Evolutionary conservation across 163 green algal genomes (phyloP).

Genomic region (Prototheca stagnorum): DNA sequence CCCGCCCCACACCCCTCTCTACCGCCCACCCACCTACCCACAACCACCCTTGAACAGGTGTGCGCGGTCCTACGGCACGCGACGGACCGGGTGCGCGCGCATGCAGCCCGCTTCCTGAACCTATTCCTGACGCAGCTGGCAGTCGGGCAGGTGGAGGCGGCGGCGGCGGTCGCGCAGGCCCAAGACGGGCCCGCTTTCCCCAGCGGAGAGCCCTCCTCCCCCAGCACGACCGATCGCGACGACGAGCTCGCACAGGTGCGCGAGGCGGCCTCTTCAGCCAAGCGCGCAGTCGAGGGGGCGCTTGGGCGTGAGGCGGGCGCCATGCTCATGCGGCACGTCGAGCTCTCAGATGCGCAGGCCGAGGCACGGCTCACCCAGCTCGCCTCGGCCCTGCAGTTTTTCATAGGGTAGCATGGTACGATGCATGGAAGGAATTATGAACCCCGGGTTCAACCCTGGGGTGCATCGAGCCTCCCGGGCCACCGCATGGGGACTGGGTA

Average conservation of each 20-base stretch:
- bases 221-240: too few species aligned
- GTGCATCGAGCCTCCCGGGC: too few species aligned
- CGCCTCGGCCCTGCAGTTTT: conserved; percentile 7
- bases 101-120: conserved; percentile 12
- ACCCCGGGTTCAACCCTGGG: too few species aligned
- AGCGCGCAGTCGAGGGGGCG: neutral
- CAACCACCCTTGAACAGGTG: too few species aligned
- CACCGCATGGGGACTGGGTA: too few species aligned
- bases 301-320: conserved; percentile 10
- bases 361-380: conserved; percentile 12
- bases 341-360: conserved; percentile 3
- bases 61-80: conserved; percentile 2
- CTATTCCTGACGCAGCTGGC: conserved; percentile 11
- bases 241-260: too few species aligned
- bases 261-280: too few species aligned
- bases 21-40: too few species aligned
- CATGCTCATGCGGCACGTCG: conserved; percentile 8
- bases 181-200: too few species aligned
- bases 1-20: too few species aligned
- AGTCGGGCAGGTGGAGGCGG: conserved; percentile 1
- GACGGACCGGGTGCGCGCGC: conserved; percentile 6
- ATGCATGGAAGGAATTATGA: too few species aligned
- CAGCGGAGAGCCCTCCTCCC: too few species aligned
- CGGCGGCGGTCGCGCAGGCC: conserved; percentile 1
- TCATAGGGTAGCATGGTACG: conserved; percentile 8